A percentile compares a stretch with the other conserved stretches of the same genome.
These are phyloP conservation scores for Mucor ambiguus DNA, from an alignment of 371 early-diverging fungal species.

Conservation along the genomic window DNA sequence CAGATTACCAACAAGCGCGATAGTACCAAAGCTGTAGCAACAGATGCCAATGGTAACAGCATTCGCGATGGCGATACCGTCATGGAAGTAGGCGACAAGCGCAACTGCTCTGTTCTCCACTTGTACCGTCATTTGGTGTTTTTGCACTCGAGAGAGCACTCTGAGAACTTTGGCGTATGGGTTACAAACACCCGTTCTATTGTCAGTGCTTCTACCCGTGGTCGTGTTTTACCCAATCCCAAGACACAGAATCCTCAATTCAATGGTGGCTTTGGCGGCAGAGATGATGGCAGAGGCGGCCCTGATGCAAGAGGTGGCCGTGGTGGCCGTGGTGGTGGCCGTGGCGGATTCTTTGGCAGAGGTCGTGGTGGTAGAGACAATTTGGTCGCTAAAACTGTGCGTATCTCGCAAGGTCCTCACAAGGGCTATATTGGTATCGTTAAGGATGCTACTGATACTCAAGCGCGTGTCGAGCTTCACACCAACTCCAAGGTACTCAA, in stretches of 20 bases:
- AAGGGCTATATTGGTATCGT: conserved; percentile 98
- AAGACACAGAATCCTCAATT: conserved; percentile 16
- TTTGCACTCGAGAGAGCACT: conserved; percentile 66
- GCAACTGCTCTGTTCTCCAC: conserved; percentile 71
- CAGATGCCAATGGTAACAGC: conserved; percentile 76
- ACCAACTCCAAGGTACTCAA: conserved; percentile 82
- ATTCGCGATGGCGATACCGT: conserved; percentile 84
- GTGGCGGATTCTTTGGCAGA: conserved; percentile 74
- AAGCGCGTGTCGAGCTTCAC: conserved; percentile 94
- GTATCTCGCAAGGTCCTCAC: conserved; percentile 89
- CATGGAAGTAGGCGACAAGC: conserved; percentile 67
- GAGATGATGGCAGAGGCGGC: conserved; percentile 10
- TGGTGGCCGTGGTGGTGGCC: conserved; percentile 54
- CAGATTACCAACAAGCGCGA: conserved; percentile 74
- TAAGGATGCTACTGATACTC: conserved; percentile 80
- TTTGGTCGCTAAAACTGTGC: conserved; percentile 86
- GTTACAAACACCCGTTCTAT: conserved; percentile 64
- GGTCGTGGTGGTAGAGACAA: conserved; percentile 81
- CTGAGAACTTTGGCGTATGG: conserved; percentile 70
- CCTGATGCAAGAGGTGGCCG: conserved; percentile 26
- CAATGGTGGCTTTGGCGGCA: conserved; percentile 9
- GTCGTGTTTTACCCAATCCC: conserved; percentile 16
- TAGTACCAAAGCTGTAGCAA: conserved; percentile 71
- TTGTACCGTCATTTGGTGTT: conserved; percentile 70
- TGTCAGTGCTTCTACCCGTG: conserved; percentile 38